Evolutionary conservation across 2,329 filamentous ascomycete species (phyloP).

Genomic region (Zasmidium cellare): DNA sequence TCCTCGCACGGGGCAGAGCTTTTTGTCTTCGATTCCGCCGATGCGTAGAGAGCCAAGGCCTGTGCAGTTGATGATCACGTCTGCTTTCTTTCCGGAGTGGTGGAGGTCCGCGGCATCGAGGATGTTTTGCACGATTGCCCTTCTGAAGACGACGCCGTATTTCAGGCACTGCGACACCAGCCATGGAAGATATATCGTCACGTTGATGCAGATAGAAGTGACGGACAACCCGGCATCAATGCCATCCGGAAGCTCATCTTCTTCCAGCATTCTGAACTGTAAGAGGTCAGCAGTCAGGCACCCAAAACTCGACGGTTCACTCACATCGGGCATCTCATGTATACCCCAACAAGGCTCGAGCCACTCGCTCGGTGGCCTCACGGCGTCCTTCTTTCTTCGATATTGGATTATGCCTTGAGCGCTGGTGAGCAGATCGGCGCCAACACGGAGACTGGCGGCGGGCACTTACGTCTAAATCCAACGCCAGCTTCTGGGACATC

Average conservation of each 20-base stretch:
- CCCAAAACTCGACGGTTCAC: slow-evolving; percentile 72
- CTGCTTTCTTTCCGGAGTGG: slow-evolving; percentile 57
- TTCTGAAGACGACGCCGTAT: slow-evolving; percentile 61
- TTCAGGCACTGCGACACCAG: slow-evolving; percentile 76
- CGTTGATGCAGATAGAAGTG: slow-evolving; percentile 88
- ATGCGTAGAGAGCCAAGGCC: slow-evolving; percentile 74
- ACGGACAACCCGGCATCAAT: slow-evolving; percentile 74
- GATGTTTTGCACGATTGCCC: slow-evolving; percentile 61
- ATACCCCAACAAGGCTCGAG: slow-evolving; percentile 49
- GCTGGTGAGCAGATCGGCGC: background rate
- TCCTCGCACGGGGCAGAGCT: slow-evolving; percentile 73
- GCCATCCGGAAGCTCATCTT: slow-evolving; percentile 55
- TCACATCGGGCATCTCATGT: slow-evolving; percentile 57
- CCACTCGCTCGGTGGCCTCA: slow-evolving; percentile 54
- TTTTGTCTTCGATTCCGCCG: slow-evolving; percentile 76
- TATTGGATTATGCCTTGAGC: slow-evolving; percentile 53
- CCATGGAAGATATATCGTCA: slow-evolving; percentile 82
- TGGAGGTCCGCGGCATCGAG: slow-evolving; percentile 65
- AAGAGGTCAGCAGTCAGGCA: slow-evolving; percentile 64
- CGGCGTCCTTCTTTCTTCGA: slow-evolving; percentile 63
- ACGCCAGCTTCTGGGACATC: slow-evolving; percentile 76
- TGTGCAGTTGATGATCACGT: slow-evolving; percentile 81
- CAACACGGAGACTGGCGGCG: background rate
- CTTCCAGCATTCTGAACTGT: slow-evolving; percentile 35
- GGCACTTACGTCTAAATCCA: slow-evolving; percentile 62